phyloP scores from a whole-genome alignment of 306 rosid genomes.

The Astragalus glycyphyllos region DNA sequence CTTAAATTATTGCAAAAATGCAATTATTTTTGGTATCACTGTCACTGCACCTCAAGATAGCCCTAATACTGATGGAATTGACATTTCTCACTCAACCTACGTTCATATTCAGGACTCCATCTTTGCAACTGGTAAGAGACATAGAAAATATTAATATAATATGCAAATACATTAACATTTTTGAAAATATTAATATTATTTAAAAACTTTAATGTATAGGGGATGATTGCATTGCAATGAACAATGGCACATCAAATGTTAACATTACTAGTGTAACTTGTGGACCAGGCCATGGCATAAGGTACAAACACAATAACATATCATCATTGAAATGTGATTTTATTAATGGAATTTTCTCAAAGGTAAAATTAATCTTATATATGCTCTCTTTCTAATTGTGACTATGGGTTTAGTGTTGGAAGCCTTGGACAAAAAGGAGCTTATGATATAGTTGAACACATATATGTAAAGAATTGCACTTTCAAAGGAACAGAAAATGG shows the following conservation, averaged over 20 bases:
- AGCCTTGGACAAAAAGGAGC: constrained; percentile 35
- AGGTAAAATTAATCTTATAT: background rate
- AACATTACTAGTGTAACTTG: constrained; percentile 32
- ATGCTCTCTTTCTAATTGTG: constrained; percentile 9
- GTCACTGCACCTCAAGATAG: constrained; percentile 47
- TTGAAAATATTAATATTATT: no score
- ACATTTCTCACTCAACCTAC: constrained; percentile 35
- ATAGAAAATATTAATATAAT: background rate
- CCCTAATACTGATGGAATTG: constrained; percentile 58
- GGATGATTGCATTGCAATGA: constrained; percentile 45
- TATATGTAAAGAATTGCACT: constrained; percentile 21
- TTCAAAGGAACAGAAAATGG: constrained; percentile 34
- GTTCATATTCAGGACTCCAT: constrained; percentile 18
- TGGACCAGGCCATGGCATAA: constrained; percentile 53
- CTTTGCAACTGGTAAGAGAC: constrained; percentile 45
- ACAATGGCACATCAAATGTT: constrained; percentile 25
- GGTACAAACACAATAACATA: constrained; percentile 34
- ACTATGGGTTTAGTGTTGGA: constrained; percentile 35
- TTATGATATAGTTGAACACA: constrained; percentile 8
- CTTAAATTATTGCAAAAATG: background rate
- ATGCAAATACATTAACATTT: background rate
- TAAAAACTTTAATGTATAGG: background rate
- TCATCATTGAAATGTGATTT: background rate
- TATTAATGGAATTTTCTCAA: background rate
- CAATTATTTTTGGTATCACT: background rate